Evolutionary conservation across 306 rosid genomes (phyloP), one percentile per base, ranked within the genome.

Genomic region (Sophora flavescens): DNA sequence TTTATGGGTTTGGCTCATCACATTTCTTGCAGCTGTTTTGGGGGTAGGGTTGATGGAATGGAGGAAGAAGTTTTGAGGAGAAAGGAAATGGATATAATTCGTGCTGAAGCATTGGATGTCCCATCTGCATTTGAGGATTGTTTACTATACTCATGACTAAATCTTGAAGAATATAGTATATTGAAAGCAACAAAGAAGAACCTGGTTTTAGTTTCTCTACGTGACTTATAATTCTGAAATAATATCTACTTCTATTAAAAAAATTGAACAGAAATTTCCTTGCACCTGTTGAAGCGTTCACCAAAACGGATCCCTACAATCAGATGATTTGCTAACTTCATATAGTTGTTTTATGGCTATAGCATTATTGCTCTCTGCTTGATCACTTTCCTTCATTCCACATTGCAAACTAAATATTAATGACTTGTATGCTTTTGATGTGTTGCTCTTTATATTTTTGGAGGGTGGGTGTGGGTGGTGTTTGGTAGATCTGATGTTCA

Each of bases 141-240:
- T 42, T 63, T 63, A 16, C 13, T 13, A n/a, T 17, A 8, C 5
- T 22, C 4, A 11, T 70, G 78, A 6, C 26, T 36, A 15, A 41
- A 50, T 62, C 30, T 30, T 38, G 22, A 4, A 58, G 65, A 74
- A 15, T 28, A 42, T 18, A 52, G 63, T 9, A 68, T 67, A 61
- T 30, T 59, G 72, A 66, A 82, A 36, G 56, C 60, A 66, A 41
- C 61, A 59, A 76, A 26, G 50, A 38, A 45, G 81, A 48, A 60
- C n/a, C 44, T 79, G 48, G 62, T 62, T 77, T 62, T 30, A 74
- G 58, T 52, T 78, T 68, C 74, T 48, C 58, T 36, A n/a, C 44
- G 69, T 70, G 78, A 52, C 44, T 60, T 78, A 7, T 16, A 42
- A 18, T 33, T 62, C 51, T 17, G 35, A 67, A 42, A 11, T 30